phyloP scores from a whole-genome alignment of 1,284 basidiomycete genomes.

The Tremellales sp. region DNA sequence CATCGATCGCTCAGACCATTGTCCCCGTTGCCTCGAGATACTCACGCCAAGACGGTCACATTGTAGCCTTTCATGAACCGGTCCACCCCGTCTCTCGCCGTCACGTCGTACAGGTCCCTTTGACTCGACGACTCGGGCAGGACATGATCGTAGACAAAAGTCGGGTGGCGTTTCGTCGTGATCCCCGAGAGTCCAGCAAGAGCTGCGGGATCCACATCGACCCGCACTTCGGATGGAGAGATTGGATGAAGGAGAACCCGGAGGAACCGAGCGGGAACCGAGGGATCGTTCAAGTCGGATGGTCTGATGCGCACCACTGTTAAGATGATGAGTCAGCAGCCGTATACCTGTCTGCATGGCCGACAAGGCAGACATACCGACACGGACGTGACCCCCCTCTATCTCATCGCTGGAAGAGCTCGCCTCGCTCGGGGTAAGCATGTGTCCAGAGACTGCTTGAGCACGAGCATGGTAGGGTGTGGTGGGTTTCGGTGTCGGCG shows the following conservation, averaged over 20 bases:
- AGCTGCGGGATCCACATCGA: slow-evolving; percentile 59
- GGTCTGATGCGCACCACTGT: slow-evolving; percentile 90
- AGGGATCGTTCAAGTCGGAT: slow-evolving; percentile 74
- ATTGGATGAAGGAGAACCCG: slow-evolving; percentile 76
- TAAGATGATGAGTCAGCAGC: slow-evolving; percentile 3
- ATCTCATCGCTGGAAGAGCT: slow-evolving; percentile 8
- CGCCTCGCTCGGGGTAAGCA: slow-evolving; percentile 9
- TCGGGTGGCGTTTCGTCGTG: slow-evolving; percentile 67
- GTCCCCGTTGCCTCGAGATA: slow-evolving; percentile 5
- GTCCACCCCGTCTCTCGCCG: slow-evolving; percentile 78
- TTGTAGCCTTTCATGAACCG: slow-evolving; percentile 95
- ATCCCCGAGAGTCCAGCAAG: slow-evolving; percentile 54
- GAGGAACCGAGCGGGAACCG: slow-evolving; percentile 91
- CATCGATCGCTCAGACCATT: slow-evolving; percentile 2
- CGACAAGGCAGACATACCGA: slow-evolving; percentile 30
- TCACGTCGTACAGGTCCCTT: slow-evolving; percentile 74
- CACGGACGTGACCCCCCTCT: slow-evolving; percentile 39
- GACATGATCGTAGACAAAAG: slow-evolving; percentile 92
- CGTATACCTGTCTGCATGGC: neutral
- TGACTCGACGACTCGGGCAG: slow-evolving; percentile 78
- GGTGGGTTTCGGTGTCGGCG: slow-evolving; percentile 25
- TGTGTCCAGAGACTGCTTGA: slow-evolving; percentile 12
- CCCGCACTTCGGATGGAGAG: slow-evolving; percentile 62
- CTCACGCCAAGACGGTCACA: slow-evolving; percentile 88
- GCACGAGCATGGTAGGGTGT: slow-evolving; percentile 30